Percentiles rank a stretch among this genome's conserved stretches.
Evolutionary conservation across 495 filamentous ascomycete genomes (phyloP).

Genomic region (Penicillium odoratum): DNA sequence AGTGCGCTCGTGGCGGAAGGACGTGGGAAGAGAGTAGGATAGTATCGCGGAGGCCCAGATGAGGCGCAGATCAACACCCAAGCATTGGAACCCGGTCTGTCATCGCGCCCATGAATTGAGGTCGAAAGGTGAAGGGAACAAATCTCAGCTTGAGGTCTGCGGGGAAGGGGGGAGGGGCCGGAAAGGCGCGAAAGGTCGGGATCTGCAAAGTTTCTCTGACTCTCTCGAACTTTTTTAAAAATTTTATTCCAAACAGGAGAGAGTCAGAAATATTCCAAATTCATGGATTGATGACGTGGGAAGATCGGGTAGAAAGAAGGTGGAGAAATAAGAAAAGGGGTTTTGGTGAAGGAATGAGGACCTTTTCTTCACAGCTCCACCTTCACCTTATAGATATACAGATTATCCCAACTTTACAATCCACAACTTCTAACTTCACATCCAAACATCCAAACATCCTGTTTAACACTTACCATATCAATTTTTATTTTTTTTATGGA

Average conservation of each 20-base stretch:
- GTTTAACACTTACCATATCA: too few relatives aligned
- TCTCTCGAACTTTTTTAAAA: neutral
- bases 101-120: conserved; percentile 28
- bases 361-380: conserved; percentile 2
- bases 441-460: too few relatives aligned
- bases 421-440: too few relatives aligned
- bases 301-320: neutral
- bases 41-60: conserved; percentile 24
- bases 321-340: neutral
- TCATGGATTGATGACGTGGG: neutral
- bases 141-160: conserved; percentile 17
- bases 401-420: too few relatives aligned
- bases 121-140: conserved; percentile 27
- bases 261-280: too few relatives aligned
- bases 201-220: neutral
- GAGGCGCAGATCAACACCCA: conserved; percentile 40
- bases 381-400: neutral
- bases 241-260: too few relatives aligned
- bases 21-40: conserved; percentile 30
- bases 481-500: neutral
- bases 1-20: conserved; percentile 29
- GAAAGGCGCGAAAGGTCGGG: conserved; percentile 5
- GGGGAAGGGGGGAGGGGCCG: conserved; percentile 20
- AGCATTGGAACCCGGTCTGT: conserved; percentile 30
- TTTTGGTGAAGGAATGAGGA: neutral